Evolutionary conservation across 225 moss, liverwort and hornwort species (phyloP).

Genomic region (Neckera pumila): DNA sequence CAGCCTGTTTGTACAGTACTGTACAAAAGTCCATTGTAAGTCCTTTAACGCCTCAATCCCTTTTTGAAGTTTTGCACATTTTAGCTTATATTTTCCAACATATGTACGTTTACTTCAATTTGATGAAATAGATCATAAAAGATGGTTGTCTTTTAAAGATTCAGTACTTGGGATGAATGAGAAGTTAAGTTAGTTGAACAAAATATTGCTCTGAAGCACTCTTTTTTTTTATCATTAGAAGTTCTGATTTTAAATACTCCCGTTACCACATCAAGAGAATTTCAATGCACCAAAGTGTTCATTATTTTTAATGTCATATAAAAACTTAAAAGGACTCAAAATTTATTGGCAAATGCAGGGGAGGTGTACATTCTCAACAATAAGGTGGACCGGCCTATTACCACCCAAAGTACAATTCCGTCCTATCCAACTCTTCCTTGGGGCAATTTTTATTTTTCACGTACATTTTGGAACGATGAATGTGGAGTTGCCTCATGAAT

Average conservation of each 20-base stretch:
- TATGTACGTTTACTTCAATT: fast-evolving
- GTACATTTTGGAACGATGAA: neutral
- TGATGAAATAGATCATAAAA: neutral
- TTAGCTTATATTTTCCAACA: neutral
- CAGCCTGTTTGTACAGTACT: neutral
- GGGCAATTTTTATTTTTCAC: neutral
- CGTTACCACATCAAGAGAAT: neutral
- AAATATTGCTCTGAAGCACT: neutral
- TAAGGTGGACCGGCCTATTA: too few species aligned
- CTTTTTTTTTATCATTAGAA: neutral
- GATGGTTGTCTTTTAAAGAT: neutral
- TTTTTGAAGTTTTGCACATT: neutral
- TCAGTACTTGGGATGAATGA: neutral
- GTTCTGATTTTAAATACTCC: too few species aligned
- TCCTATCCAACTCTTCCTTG: neutral
- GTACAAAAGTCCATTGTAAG: neutral
- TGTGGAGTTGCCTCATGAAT: neutral
- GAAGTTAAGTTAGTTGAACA: neutral
- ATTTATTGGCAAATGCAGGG: fast-evolving
- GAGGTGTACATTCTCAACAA: neutral
- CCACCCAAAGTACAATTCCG: too few species aligned
- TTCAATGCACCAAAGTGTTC: neutral
- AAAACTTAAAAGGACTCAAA: neutral
- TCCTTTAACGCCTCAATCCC: neutral
- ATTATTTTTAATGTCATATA: neutral